Evolutionary conservation across 306 rosid species (phyloP), one percentile per base, ranked within the genome.

Genomic region (Neltuma alba): DNA sequence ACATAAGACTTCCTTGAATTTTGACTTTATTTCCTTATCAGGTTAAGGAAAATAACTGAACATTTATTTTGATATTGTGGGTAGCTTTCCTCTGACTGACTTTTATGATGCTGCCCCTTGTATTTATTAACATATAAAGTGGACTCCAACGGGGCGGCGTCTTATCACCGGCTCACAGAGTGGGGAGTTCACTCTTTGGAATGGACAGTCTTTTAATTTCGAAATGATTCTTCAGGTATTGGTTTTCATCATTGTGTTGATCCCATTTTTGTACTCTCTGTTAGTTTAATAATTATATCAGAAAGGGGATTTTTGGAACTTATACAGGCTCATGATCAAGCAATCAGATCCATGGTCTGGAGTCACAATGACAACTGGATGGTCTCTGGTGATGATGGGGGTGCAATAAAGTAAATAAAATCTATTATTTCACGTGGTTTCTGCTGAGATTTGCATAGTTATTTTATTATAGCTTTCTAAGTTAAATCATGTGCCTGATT

Each of bases 301-400:
- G 77, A 68, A 27, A 37, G 37, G 80, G 76, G 77, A 25, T 74
- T 79, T 82, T 63, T 60, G 69, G 60, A 71, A 80, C 70, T 67
- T 79, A 27, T 76, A 79, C 83, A 95, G 99, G 99, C 99, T 70
- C 99, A 95, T 89, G 99, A 95, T 85, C 97, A 91, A 85, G 96
- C 99, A 79, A 95, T 95, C 84, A 88, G 99, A 82, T 95, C 99
- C 78, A 95, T 95, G 99, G 91, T 93, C 40, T 95, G 99, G 99
- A 95, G 99, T 86, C 98, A 95, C 87, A 95, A 95, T 77, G 99
- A 93, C 87, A 95, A 95, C 81, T 95, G 96, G 96, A 95, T 95
- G 98, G 98, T 95, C 83, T 95, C 99, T 79, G 98, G 99, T 77
- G 99, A 95, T 80, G 98, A 95, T 82, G 99, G 99, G 37, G 99